Evolutionary conservation across 306 rosid species (phyloP).

Genomic region (Prunus kanzakura): DNA sequence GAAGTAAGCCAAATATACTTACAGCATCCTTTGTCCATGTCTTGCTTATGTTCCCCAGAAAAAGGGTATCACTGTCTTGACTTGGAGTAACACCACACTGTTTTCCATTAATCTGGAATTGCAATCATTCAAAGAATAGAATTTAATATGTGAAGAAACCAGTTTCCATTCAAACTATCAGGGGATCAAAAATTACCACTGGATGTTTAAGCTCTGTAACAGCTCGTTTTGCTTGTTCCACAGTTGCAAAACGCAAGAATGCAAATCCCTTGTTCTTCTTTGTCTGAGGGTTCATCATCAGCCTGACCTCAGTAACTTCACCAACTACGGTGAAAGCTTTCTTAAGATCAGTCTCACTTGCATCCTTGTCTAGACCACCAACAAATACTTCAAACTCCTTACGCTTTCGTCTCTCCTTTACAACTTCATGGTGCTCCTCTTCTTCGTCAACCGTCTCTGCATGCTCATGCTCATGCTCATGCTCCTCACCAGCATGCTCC

Average conservation of each 20-base stretch:
- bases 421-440: constrained; percentile 82
- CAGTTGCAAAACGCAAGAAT: constrained; percentile 82
- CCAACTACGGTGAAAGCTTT: constrained; percentile 75
- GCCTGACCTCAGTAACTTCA: constrained; percentile 82
- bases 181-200: constrained; percentile 61
- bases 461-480: constrained; percentile 56
- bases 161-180: constrained; percentile 27
- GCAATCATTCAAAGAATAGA: constrained; percentile 30
- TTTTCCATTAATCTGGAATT: constrained; percentile 95
- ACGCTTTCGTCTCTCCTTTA: constrained; percentile 86
- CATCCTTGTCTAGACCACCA: constrained; percentile 96
- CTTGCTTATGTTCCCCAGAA: constrained; percentile 95
- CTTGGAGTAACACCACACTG: constrained; percentile 94
- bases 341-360: constrained; percentile 80
- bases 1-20: constrained; percentile 48
- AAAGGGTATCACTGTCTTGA: constrained; percentile 96
- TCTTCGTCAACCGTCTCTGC: constrained; percentile 65
- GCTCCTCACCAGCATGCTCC: constrained; percentile 63
- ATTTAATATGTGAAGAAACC: constrained; percentile 24
- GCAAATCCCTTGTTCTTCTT: constrained; percentile 98
- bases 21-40: constrained; percentile 92
- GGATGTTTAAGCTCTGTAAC: constrained; percentile 75
- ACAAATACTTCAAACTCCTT: constrained; percentile 97
- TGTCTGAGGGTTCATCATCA: constrained; percentile 95
- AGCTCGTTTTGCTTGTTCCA: constrained; percentile 90